Conservation (phyloP, 352 stramenopile genomes). For the Pythium folliculosum region DNA sequence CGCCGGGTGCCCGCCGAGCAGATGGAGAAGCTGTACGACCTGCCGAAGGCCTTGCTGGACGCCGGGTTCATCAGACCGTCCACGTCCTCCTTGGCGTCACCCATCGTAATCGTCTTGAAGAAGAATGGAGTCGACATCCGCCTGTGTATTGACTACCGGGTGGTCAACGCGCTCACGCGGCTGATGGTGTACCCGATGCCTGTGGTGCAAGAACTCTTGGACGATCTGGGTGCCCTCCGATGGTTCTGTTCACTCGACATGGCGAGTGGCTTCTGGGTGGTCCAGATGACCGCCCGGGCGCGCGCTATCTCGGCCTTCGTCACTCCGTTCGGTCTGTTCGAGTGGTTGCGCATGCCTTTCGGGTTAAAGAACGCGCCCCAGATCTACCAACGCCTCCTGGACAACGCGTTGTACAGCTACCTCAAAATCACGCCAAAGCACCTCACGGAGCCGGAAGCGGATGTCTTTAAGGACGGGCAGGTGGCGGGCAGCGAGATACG, state of each 20-base stretch:
- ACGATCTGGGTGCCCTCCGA: constrained; percentile 14
- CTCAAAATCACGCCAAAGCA: neutral
- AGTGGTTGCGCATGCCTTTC: too few relatives aligned
- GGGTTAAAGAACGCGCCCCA: constrained; percentile 1
- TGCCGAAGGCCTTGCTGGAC: constrained; percentile 31
- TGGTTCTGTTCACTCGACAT: constrained; percentile 33
- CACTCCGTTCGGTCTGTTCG: neutral
- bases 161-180: constrained; percentile 24
- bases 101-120: constrained; percentile 42
- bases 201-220: constrained; percentile 24
- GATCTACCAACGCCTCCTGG: constrained; percentile 25
- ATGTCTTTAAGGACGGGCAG: constrained; percentile 11
- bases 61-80: constrained; percentile 26
- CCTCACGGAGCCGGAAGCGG: neutral
- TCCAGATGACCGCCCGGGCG: constrained; percentile 23
- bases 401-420: constrained; percentile 15
- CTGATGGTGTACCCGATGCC: constrained; percentile 37
- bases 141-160: constrained; percentile 34
- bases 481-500: neutral
- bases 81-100: constrained; percentile 33
- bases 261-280: constrained; percentile 27
- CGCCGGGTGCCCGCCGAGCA: constrained; percentile 25
- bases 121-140: constrained; percentile 41
- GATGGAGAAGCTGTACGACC: constrained; percentile 26
- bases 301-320: constrained; percentile 25